Base-by-base conservation (phyloP, 2,329 filamentous ascomycete genomes). In the Fusarium redolens region DNA sequence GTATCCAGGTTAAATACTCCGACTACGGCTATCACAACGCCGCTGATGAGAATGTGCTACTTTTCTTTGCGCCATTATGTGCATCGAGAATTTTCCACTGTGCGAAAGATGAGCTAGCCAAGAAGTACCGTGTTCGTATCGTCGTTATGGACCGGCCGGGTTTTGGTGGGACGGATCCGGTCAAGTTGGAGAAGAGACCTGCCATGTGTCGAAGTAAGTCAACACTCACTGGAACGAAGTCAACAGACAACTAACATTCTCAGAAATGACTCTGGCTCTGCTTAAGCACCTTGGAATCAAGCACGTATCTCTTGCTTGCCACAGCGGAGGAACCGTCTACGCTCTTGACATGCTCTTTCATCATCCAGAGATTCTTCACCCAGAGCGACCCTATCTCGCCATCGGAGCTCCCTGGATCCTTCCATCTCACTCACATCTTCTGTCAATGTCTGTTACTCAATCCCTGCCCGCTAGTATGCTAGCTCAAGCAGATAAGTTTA, bases 261-360 rank as follows among this genome's bases (percentile, higher is more conserved):
- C 2, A 71, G 68, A 69, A 62, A 65, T 72, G 12, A 61, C 64
- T 1, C n/a, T 72, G 8, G 63, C 54, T 13, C 45, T 72, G 0
- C 55, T 72, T 0, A 35, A 38, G 0, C 58, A 72, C 30, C 64
- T 72, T 3, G 18, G 18, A 1, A 57, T 72, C 10, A 44, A 56
- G 10, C 64, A 72, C 4, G 68, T 72, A 2, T 72, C 57, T 28
- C 3, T 72, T 1, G 68, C 63, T 11, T 72, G 58, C 1, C 68
- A 72, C 15, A 72, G 69, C 1, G 68, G 68, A 43, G 69, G 68
- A 55, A 72, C 69, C 2, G 41, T 72, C 1, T 72, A 72, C 40
- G 68, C 69, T 3, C 20, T 72, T 5, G 64, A 72, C 13, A 72
- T 69, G 68, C 12, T 69, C 7, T 38, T 69, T 22, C 68, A 72